Conservation (phyloP, 169 alveolate genomes). For the Cyclospora cayetanensis region DNA sequence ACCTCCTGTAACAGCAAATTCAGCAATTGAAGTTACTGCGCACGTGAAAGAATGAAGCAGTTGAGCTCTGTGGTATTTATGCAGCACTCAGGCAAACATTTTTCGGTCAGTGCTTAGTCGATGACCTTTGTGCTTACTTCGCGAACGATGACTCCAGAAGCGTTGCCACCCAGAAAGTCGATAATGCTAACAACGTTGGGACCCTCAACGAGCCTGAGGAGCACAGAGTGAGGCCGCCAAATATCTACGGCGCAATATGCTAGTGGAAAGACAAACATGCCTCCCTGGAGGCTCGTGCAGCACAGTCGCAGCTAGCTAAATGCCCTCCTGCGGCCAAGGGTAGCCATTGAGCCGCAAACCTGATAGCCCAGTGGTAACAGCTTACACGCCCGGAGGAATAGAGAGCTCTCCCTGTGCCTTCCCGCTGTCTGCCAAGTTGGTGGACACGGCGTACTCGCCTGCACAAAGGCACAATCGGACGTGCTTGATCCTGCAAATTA, state of each 20-base stretch:
- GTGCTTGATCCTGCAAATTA: neutral
- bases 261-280: too few relatives aligned
- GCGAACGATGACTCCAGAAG: neutral
- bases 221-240: too few relatives aligned
- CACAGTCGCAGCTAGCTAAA: too few relatives aligned
- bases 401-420: neutral
- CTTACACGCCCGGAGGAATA: neutral
- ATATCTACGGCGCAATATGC: too few relatives aligned
- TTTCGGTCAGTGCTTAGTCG: too few relatives aligned
- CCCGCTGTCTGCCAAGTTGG: neutral
- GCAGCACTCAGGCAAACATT: too few relatives aligned
- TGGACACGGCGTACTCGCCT: slow-evolving; percentile 7
- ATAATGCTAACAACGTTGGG: neutral
- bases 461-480: neutral
- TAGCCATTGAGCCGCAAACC: neutral
- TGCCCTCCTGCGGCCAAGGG: too few relatives aligned
- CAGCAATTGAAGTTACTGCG: too few relatives aligned
- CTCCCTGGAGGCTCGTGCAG: too few relatives aligned
- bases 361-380: too few relatives aligned
- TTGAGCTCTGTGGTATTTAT: too few relatives aligned
- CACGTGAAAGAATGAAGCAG: too few relatives aligned
- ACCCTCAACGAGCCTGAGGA: neutral
- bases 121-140: slow-evolving; percentile 11
- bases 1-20: neutral
- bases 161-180: neutral